Percentiles rank a stretch among this genome's conserved stretches.
Evolutionary conservation across 73 alveolate genomes (phyloP).

Genomic region (Uronychia setigera): DNA sequence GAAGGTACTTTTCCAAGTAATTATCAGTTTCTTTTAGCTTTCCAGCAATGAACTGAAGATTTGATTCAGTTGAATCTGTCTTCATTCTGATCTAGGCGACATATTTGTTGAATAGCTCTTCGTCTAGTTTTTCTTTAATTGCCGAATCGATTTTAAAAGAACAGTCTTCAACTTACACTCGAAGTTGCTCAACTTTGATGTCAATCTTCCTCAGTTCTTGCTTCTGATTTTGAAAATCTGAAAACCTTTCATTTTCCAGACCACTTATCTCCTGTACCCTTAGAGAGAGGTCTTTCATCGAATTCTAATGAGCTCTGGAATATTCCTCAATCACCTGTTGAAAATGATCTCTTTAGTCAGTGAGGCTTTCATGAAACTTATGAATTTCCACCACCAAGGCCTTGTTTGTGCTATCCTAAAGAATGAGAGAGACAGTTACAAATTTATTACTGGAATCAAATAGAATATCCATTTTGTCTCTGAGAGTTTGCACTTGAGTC

Average conservation of each 20-base stretch:
- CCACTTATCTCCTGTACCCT: neutral
- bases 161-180: neutral
- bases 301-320: no score
- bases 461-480: neutral
- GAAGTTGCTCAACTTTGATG: neutral
- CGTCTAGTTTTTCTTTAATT: neutral
- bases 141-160: neutral
- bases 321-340: neutral
- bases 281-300: neutral
- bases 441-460: neutral
- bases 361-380: neutral
- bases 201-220: neutral
- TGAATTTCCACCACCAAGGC: neutral
- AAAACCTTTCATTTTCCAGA: neutral
- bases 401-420: neutral
- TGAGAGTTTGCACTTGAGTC: neutral
- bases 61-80: neutral
- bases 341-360: neutral
- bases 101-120: neutral
- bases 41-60: neutral
- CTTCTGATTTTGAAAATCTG: neutral
- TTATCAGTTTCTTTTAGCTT: neutral
- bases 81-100: neutral
- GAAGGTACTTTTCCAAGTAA: neutral
- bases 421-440: neutral